phyloP scores from a whole-genome alignment of 208 protist species.

The Leishmania amazonensis region DNA sequence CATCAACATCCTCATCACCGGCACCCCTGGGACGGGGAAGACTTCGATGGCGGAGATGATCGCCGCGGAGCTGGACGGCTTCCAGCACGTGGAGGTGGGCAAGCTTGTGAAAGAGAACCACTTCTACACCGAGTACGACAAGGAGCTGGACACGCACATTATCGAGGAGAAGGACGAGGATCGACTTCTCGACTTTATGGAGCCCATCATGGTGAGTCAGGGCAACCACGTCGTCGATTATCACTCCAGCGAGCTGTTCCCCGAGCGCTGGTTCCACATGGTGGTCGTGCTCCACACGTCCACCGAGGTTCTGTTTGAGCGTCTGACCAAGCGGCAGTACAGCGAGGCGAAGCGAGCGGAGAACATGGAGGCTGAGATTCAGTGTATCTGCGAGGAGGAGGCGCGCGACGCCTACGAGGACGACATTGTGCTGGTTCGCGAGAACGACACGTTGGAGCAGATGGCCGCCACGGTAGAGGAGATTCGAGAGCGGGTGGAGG shows the following conservation, averaged over 20 bases:
- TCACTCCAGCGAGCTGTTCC: conserved; percentile 97
- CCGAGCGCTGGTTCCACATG: conserved; percentile 97
- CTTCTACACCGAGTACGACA: conserved; percentile 93
- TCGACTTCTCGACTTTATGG: conserved; percentile 94
- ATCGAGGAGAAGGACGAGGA: conserved; percentile 96
- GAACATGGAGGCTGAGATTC: conserved; percentile 98
- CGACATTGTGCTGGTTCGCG: conserved; percentile 86
- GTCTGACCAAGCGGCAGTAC: conserved; percentile 93
- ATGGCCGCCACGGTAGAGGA: conserved; percentile 89
- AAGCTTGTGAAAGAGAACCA: conserved; percentile 92
- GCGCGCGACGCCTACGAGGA: conserved; percentile 91
- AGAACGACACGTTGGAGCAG: conserved; percentile 94
- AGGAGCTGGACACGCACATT: conserved; percentile 92
- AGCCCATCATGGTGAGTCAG: conserved; percentile 89
- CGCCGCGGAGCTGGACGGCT: conserved; percentile 61
- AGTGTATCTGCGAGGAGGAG: conserved; percentile 96
- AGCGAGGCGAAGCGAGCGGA: conserved; percentile 93
- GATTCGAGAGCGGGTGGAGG: conserved; percentile 62
- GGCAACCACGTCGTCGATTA: conserved; percentile 96
- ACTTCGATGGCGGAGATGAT: conserved; percentile 90
- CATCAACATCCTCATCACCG: conserved; percentile 94
- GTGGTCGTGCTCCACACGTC: conserved; percentile 95
- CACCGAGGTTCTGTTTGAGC: conserved; percentile 92
- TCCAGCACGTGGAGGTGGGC: conserved; percentile 90
- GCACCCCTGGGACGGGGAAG: conserved; percentile 97